Evolutionary conservation across 108 stramenopile genomes (phyloP), one percentile per base, ranked within the genome.

Genomic region (Ochromonas danica): DNA sequence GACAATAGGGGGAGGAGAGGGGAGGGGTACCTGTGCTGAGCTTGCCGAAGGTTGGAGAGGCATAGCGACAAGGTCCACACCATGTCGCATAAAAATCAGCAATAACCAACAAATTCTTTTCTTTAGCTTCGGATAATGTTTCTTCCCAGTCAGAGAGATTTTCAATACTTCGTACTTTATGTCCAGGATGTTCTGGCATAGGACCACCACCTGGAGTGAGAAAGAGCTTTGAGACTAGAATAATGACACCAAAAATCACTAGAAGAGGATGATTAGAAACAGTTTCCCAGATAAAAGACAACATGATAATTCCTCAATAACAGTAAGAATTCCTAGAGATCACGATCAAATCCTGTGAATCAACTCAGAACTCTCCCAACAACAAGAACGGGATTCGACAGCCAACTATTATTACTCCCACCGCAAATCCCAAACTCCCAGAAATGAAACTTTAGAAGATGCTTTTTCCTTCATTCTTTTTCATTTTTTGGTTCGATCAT

Each of bases 51-150:
- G 40, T 41, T 28, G 72, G 72, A 39, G 72, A 6, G 31, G 72
- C 72, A 10, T 27, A n/a, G 14, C 51, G 14, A 25, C 72, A 75
- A 10, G 72, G 72, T 6, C 40, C 40, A 42, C 72, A 75, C 72
- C 72, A 75, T 10, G 25, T 3, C 36, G 72, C 72, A 41, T 75
- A 75, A 75, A 75, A 75, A 25, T 75, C 72, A 36, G 38, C 31
- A 6, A 75, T 33, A 10, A 75, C 63, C 31, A 67, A 36, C 31
- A 14, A 14, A 6, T 33, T 67, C 17, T 67, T 36, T 67, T 3
- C 31, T 28, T 28, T 67, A 67, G 63, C 63, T 35, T 10, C 10
- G 10, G 27, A 14, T 14, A 67, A 6, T 67, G 3, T 3, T 36
- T 67, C 63, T 31, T 67, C 22, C 45, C 45, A 51, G 6, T 51